Evolutionary conservation across 2,329 filamentous ascomycete species (phyloP).

Genomic region (Alternaria angustiovoidea): DNA sequence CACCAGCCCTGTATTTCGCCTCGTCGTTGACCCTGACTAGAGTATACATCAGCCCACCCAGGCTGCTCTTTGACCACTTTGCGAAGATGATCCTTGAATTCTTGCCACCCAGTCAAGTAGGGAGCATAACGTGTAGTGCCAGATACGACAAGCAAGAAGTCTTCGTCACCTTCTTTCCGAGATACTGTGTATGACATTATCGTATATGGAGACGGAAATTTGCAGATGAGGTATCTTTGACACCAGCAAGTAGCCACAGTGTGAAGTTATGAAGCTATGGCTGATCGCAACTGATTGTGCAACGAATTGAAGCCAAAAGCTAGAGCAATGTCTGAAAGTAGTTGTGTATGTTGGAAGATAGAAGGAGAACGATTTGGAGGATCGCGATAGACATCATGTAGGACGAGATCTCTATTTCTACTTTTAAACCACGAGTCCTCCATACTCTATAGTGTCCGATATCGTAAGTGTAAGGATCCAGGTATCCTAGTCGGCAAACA

Average conservation of each 20-base stretch:
- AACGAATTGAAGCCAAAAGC: not conserved
- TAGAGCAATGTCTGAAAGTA: not conserved
- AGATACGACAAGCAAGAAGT: constrained; percentile 43
- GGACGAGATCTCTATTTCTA: constrained; percentile 11
- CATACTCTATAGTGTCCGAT: not conserved
- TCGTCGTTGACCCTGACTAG: constrained; percentile 34
- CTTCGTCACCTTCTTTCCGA: constrained; percentile 32
- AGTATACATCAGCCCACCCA: constrained; percentile 47
- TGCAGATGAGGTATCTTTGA: not conserved
- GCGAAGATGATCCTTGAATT: constrained; percentile 50
- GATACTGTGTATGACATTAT: constrained; percentile 22
- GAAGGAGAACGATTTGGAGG: not conserved
- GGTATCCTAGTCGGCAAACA: not conserved
- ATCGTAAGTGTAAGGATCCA: not conserved
- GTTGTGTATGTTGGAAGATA: not conserved
- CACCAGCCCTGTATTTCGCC: constrained; percentile 49
- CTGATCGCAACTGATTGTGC: not conserved
- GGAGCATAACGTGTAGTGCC: constrained; percentile 36
- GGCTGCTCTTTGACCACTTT: constrained; percentile 46
- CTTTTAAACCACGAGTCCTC: not conserved
- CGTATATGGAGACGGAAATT: not conserved
- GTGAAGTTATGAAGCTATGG: not conserved
- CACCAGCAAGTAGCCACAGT: no score
- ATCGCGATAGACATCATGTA: not conserved
- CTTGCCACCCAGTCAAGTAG: constrained; percentile 45